These are phyloP conservation scores for Pyricularia sp. DNA, from an alignment of 2,329 filamentous ascomycete genomes.

Conservation along the genomic window DNA sequence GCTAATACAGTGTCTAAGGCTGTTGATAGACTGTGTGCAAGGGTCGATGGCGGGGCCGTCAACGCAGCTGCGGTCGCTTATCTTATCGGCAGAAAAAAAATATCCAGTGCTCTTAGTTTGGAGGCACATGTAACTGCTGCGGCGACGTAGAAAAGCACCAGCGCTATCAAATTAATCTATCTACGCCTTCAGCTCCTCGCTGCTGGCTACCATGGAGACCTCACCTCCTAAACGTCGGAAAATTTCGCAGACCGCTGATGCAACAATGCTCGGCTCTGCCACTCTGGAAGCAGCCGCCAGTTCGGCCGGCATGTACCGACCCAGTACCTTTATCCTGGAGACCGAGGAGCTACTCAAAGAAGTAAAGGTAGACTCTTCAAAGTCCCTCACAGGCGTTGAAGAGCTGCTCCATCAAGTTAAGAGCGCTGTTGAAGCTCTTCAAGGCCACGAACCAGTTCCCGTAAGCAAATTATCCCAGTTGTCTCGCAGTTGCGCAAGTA, in stretches of 20 bases:
- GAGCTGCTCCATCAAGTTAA: slow-evolving; percentile 42
- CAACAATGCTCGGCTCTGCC: neutral
- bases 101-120: neutral
- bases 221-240: slow-evolving; percentile 6
- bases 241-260: neutral
- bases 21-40: neutral
- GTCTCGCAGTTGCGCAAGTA: neutral
- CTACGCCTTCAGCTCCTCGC: neutral
- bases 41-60: neutral
- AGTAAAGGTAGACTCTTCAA: slow-evolving; percentile 40
- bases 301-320: slow-evolving; percentile 20
- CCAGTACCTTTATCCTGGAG: slow-evolving; percentile 48
- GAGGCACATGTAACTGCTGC: neutral
- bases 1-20: neutral
- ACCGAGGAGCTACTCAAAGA: slow-evolving; percentile 50
- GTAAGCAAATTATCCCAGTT: slow-evolving; percentile 26
- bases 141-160: neutral
- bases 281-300: slow-evolving; percentile 17
- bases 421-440: slow-evolving; percentile 39
- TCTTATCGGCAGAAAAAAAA: slow-evolving; percentile 3
- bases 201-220: neutral
- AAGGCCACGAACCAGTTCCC: slow-evolving; percentile 36
- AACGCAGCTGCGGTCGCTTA: neutral
- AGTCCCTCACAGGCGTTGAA: slow-evolving; percentile 37
- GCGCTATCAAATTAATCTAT: no score